phyloP scores from a whole-genome alignment of 768 basidiomycete genomes.

The Russula olivacea region DNA sequence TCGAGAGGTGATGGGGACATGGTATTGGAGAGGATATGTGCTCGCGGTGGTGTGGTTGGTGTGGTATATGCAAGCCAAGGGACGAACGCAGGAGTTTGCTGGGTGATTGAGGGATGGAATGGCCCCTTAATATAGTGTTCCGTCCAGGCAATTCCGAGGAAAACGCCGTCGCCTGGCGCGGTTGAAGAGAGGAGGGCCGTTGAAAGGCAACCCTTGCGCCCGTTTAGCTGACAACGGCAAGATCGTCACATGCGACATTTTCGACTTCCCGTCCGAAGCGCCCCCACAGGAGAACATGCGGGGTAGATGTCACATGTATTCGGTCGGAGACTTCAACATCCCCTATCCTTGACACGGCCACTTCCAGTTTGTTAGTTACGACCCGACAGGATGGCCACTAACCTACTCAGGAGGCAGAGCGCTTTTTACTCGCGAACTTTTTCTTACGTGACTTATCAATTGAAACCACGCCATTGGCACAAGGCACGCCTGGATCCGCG shows the following conservation, averaged over 20 bases:
- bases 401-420: conserved; percentile 8
- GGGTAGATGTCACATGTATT: conserved; percentile 20
- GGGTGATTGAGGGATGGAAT: conserved; percentile 1
- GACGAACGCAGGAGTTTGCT: conserved; percentile 11
- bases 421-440: not conserved
- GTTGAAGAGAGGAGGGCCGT: not conserved
- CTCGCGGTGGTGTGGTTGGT: not conserved
- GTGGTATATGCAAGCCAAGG: not conserved
- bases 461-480: conserved; percentile 2
- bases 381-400: conserved; percentile 7
- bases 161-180: not conserved
- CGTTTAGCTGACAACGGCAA: conserved; percentile 1
- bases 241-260: conserved; percentile 19
- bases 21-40: conserved; percentile 4
- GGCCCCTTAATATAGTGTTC: conserved; percentile 18
- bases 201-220: conserved; percentile 17
- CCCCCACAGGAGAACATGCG: conserved; percentile 19
- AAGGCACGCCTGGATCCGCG: conserved; percentile 9
- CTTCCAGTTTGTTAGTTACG: conserved; percentile 9
- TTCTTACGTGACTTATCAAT: conserved; percentile 17
- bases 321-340: not conserved
- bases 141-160: conserved; percentile 1
- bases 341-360: conserved; percentile 4
- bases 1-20: conserved; percentile 31
- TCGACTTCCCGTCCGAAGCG: conserved; percentile 5